phyloP scores from a whole-genome alignment of 495 filamentous ascomycete genomes.

The Eremomyces bilateralis region DNA sequence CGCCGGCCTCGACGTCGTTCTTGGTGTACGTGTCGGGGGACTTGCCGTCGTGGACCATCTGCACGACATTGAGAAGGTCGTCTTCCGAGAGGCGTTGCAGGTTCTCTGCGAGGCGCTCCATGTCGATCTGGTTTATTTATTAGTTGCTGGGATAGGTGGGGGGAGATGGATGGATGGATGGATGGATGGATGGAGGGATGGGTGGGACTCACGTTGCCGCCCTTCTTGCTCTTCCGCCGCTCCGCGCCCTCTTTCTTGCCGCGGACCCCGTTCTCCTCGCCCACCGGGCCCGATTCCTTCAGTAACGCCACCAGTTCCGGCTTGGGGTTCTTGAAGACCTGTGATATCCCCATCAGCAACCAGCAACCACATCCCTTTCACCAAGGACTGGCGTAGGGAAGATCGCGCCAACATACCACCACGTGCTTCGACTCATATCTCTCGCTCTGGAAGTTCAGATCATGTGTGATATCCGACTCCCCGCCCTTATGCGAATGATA shows the following conservation, averaged over 20 bases:
- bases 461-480: constrained; percentile 60
- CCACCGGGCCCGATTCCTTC: constrained; percentile 53
- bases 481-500: constrained; percentile 67
- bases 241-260: constrained; percentile 34
- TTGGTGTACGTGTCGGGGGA: constrained; percentile 78
- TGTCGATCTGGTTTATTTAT: constrained; percentile 46
- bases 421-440: constrained; percentile 69
- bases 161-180: no score
- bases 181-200: no score
- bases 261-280: constrained; percentile 35
- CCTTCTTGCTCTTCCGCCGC: constrained; percentile 55
- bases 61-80: constrained; percentile 80
- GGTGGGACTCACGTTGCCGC: constrained; percentile 34
- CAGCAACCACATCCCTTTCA: no score
- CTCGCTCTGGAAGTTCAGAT: constrained; percentile 70
- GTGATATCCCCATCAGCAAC: background rate
- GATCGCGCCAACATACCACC: constrained; percentile 34
- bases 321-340: constrained; percentile 84
- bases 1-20: constrained; percentile 89
- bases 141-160: no score
- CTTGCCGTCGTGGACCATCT: constrained; percentile 97
- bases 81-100: constrained; percentile 69
- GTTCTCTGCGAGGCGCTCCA: constrained; percentile 93
- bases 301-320: constrained; percentile 52
- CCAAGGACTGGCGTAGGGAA: background rate